phyloP scores from a whole-genome alignment of 1,284 basidiomycete genomes.

The Ceratobasidium sp. region DNA sequence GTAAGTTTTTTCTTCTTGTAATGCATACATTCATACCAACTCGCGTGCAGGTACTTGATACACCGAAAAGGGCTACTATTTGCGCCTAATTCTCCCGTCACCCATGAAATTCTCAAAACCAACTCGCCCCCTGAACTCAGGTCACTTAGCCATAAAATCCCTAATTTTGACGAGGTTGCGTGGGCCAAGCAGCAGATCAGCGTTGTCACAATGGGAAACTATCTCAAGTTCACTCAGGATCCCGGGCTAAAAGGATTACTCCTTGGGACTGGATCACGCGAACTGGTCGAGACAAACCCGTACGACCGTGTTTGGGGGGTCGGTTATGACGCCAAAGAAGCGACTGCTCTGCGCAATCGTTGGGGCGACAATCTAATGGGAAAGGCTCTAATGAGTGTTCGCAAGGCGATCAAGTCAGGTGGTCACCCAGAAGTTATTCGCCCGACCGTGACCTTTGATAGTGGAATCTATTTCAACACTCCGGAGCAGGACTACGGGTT shows the following conservation, averaged over 20 bases:
- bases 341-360: constrained; percentile 50
- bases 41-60: constrained; percentile 61
- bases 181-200: constrained; percentile 57
- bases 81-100: constrained; percentile 49
- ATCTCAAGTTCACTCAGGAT: constrained; percentile 71
- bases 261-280: constrained; percentile 56
- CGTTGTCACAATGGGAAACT: constrained; percentile 62
- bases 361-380: constrained; percentile 56
- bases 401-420: constrained; percentile 43
- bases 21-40: not conserved
- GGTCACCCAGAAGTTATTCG: constrained; percentile 28
- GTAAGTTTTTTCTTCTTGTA: not conserved
- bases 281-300: constrained; percentile 63
- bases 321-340: constrained; percentile 59
- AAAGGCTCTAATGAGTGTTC: constrained; percentile 49
- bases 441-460: constrained; percentile 25
- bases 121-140: constrained; percentile 57
- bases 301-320: constrained; percentile 62
- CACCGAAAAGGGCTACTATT: constrained; percentile 64
- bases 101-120: constrained; percentile 53
- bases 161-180: constrained; percentile 56
- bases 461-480: constrained; percentile 33
- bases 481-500: constrained; percentile 36
- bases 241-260: constrained; percentile 57
- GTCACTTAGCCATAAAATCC: constrained; percentile 58